A percentile compares a stretch with the other conserved stretches of the same genome.
phyloP scores from a whole-genome alignment of 2,329 filamentous ascomycete species.

The Colletotrichum sp. region DNA sequence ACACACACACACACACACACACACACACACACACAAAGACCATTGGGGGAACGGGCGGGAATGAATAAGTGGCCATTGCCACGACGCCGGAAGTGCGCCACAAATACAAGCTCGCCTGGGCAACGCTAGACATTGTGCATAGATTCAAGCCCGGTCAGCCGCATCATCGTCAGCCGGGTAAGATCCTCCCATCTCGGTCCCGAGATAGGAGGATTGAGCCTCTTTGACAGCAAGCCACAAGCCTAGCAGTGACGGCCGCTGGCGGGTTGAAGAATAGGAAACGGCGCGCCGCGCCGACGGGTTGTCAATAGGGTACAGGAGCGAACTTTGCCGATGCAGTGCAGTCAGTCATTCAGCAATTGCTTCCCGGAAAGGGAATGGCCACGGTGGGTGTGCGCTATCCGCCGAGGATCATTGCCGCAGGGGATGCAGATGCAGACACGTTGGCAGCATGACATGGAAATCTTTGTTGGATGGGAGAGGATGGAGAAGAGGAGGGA shows the following conservation, averaged over 20 bases:
- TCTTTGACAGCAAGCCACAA: background rate
- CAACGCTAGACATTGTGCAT: background rate
- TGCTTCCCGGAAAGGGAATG: background rate
- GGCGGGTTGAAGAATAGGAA: background rate
- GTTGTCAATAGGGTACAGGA: background rate
- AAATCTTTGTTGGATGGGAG: background rate
- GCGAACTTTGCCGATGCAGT: background rate
- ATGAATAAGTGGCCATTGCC: background rate
- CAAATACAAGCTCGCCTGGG: background rate
- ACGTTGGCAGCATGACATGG: background rate
- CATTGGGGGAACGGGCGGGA: background rate
- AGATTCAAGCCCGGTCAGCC: background rate
- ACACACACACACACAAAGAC: background rate
- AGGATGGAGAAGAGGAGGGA: background rate
- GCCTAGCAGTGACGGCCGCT: background rate
- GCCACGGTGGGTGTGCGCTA: background rate
- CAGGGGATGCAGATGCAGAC: background rate
- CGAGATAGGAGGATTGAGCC: background rate
- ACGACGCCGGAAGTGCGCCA: background rate
- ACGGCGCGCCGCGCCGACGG: background rate
- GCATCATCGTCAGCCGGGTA: background rate
- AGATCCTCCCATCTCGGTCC: background rate
- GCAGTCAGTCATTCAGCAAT: background rate
- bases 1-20: background rate
- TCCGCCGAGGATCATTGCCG: background rate